Evolutionary conservation across 1,284 basidiomycete species (phyloP), one percentile per base, ranked within the genome.

Genomic region (Papiliotrema terrestris): DNA sequence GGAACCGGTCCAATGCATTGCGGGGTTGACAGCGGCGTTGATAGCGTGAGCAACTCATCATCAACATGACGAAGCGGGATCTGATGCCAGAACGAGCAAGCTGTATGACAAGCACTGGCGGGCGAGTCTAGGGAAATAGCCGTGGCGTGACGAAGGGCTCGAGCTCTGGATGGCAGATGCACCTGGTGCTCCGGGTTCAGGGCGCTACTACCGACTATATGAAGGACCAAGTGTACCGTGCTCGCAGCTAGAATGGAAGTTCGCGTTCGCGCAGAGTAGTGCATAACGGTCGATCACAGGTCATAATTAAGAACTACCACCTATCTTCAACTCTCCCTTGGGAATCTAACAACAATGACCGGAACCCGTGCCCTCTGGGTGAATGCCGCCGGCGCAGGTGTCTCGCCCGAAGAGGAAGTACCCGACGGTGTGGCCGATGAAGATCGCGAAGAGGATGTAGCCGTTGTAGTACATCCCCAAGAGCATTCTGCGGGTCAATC

Each of bases 391-490:
- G 4, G 43, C 26, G 41, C 55, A 57, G 13, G 69, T 72, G 55
- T 75, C 73, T 29, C 68, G 52, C 1, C 61, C 71, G 36, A 75
- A 75, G 41, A 65, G 42, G 37, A 73, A 56, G 57, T 68, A 73
- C 4, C 72, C 71, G 32, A 63, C 45, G 3, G 68, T 71, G 47
- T 73, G 71, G 8, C 73, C 72, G 50, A 74, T 46, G 65, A 77
- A 75, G 60, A 77, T 77, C 46, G 67, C 71, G 47, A 77, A 69
- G 23, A 77, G 65, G 49, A 75, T 65, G 56, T 60, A 69, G 15
- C 68, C 73, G 62, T 78, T 78, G 67, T 68, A 78, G 67, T 74
- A 78, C 77, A 79, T 78, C 15, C 72, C 78, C 44, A 78, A 62
- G 2, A 77, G 58, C 74, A 75, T 75, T 29, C 65, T 68, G 25